phyloP scores from a whole-genome alignment of 169 alveolate species.

The Sarcocystis neurona region DNA sequence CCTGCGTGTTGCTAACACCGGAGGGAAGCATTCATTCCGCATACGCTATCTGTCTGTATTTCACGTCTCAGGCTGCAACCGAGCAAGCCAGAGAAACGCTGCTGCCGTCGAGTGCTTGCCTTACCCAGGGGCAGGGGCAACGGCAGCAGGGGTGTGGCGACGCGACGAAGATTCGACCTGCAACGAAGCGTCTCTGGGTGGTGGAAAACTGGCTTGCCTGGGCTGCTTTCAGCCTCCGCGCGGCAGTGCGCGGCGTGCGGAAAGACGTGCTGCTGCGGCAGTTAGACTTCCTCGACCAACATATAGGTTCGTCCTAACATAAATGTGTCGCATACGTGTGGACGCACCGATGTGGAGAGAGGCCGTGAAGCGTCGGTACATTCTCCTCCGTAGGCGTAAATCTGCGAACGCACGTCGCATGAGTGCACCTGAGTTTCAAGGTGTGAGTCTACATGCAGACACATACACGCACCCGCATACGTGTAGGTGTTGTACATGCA shows the following conservation, averaged over 20 bases:
- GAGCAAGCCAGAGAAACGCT: not conserved
- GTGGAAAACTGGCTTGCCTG: slow-evolving; percentile 9
- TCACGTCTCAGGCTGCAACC: not conserved
- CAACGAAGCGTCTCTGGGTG: not conserved
- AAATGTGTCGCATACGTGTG: no score
- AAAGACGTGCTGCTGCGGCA: not conserved
- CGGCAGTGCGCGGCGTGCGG: not conserved
- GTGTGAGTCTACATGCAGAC: no score
- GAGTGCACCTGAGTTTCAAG: no score
- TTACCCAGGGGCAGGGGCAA: not conserved
- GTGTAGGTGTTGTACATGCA: no score
- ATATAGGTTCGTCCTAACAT: not conserved
- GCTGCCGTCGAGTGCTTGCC: no score
- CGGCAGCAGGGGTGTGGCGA: not conserved
- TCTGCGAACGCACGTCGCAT: no score
- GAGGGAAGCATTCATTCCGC: not conserved
- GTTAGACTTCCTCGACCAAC: not conserved
- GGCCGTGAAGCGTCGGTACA: no score
- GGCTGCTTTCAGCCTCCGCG: slow-evolving; percentile 39
- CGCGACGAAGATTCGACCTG: not conserved
- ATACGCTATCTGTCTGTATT: slow-evolving; percentile 1
- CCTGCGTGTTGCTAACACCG: slow-evolving; percentile 10
- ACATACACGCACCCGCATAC: no score
- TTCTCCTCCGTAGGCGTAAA: no score
- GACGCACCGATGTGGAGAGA: no score